phyloP scores from a whole-genome alignment of 2,329 filamentous ascomycete genomes.

The Verticillium nubilum region DNA sequence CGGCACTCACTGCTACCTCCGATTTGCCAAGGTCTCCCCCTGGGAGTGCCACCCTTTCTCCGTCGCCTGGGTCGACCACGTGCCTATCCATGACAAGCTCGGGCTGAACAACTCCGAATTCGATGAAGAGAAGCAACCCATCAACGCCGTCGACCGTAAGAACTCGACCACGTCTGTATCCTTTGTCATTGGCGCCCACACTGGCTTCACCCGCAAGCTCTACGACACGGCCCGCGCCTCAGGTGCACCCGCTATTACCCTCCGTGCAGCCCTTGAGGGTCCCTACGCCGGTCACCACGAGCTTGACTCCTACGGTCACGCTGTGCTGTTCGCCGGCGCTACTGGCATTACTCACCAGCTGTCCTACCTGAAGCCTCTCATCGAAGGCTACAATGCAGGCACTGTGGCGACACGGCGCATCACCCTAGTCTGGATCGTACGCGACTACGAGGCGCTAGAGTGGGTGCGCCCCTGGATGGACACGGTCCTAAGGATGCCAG shows the following conservation, averaged over 20 bases:
- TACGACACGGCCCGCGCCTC: conserved; percentile 60
- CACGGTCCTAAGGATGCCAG: conserved; percentile 68
- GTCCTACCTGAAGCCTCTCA: conserved; percentile 74
- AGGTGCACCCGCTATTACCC: conserved; percentile 48
- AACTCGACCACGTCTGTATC: conserved; percentile 56
- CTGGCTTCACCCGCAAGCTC: conserved; percentile 79
- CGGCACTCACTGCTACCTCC: conserved; percentile 71
- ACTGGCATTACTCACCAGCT: conserved; percentile 95
- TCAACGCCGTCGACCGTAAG: conserved; percentile 32
- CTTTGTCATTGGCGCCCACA: conserved; percentile 81
- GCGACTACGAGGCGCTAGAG: conserved; percentile 81
- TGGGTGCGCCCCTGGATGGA: conserved; percentile 90
- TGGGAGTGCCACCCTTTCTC: conserved; percentile 79
- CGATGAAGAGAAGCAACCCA: conserved; percentile 29
- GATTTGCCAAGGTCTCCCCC: conserved; percentile 58
- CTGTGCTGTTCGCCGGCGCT: conserved; percentile 84
- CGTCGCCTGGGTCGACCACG: conserved; percentile 66
- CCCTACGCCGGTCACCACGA: conserved; percentile 82
- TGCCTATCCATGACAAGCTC: conserved; percentile 30
- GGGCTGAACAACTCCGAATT: conserved; percentile 20
- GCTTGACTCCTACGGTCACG: conserved; percentile 87
- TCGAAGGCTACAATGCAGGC: conserved; percentile 61
- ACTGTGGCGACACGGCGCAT: conserved; percentile 77
- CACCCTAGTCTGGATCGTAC: conserved; percentile 87
- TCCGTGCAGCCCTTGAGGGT: conserved; percentile 78